Percentiles rank a stretch among this genome's conserved stretches.
These are phyloP conservation scores for Eucommia ulmoides DNA, from an alignment of 257 asterid species.

Conservation along the genomic window DNA sequence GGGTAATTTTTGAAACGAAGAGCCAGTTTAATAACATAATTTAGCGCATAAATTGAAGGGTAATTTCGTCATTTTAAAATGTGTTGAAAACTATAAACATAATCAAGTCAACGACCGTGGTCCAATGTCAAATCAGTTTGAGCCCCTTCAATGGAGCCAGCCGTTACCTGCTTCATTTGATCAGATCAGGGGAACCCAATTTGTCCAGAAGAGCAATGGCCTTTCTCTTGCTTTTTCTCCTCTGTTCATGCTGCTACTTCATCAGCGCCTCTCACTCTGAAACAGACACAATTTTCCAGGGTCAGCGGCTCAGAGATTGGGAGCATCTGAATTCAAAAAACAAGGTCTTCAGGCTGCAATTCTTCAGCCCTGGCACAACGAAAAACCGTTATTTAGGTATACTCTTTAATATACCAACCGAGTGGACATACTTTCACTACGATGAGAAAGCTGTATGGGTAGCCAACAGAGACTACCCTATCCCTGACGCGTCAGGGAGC, in stretches of 20 bases:
- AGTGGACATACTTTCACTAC: constrained; percentile 9
- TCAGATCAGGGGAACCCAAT: too few relatives aligned
- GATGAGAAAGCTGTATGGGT: constrained; percentile 14
- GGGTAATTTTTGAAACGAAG: too few relatives aligned
- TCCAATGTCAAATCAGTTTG: too few relatives aligned
- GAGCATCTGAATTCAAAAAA: background rate
- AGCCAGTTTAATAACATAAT: too few relatives aligned
- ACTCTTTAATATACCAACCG: too few relatives aligned
- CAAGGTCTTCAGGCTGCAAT: background rate
- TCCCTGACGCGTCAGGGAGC: constrained; percentile 9
- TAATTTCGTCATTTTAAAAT: too few relatives aligned
- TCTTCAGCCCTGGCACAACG: background rate
- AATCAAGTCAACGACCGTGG: too few relatives aligned
- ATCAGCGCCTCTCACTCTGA: background rate
- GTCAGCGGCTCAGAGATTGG: background rate
- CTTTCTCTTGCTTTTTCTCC: background rate
- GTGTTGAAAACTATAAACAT: too few relatives aligned
- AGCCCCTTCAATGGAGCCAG: too few relatives aligned
- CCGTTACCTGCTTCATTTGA: too few relatives aligned
- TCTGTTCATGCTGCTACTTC: background rate
- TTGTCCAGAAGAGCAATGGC: background rate
- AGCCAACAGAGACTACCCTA: constrained; percentile 19
- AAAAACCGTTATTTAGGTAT: background rate
- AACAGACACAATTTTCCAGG: background rate
- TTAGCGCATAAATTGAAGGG: too few relatives aligned